A percentile compares a stretch with the other conserved stretches of the same genome.
Conservation (phyloP, 1,139 yeast genomes). For the Casaregolazyma lundiana region DNA sequence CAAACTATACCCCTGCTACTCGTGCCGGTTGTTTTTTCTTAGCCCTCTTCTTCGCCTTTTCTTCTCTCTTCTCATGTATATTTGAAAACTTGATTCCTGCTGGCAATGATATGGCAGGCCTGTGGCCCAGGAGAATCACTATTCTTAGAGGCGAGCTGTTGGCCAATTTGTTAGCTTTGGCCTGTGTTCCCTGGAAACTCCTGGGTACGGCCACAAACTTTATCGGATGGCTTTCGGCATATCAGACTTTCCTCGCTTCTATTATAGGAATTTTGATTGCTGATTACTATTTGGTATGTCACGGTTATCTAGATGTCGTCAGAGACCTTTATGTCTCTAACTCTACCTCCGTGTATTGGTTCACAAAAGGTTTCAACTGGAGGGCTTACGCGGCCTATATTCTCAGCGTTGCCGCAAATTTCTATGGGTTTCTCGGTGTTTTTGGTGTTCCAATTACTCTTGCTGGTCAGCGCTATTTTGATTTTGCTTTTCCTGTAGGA, state of each 20-base stretch:
- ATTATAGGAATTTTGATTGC: conserved; percentile 41
- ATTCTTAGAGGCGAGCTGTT: conserved; percentile 49
- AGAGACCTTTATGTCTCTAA: conserved; percentile 45
- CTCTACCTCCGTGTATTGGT: conserved; percentile 38
- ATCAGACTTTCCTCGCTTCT: conserved; percentile 45
- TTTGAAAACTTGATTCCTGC: conserved; percentile 49
- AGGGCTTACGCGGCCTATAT: conserved; percentile 41
- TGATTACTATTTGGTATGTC: conserved; percentile 40
- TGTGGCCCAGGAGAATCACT: conserved; percentile 45
- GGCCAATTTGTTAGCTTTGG: conserved; percentile 40
- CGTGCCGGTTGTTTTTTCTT: conserved; percentile 42
- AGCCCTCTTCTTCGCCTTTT: conserved; percentile 42
- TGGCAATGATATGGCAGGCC: conserved; percentile 49
- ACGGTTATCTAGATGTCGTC: conserved; percentile 31
- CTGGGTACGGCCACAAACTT: conserved; percentile 53
- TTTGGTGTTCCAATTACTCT: conserved; percentile 24
- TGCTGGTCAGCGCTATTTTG: conserved; percentile 14
- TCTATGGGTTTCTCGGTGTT: conserved; percentile 71
- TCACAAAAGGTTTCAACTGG: conserved; percentile 40
- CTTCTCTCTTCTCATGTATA: conserved; percentile 45
- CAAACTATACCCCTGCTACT: conserved; percentile 15
- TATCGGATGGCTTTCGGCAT: conserved; percentile 44
- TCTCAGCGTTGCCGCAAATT: conserved; percentile 45
- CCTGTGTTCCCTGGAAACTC: conserved; percentile 45
- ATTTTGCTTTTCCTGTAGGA: conserved; percentile 22